Conservation (phyloP, 306 rosid genomes). For the Cicer arietinum region DNA sequence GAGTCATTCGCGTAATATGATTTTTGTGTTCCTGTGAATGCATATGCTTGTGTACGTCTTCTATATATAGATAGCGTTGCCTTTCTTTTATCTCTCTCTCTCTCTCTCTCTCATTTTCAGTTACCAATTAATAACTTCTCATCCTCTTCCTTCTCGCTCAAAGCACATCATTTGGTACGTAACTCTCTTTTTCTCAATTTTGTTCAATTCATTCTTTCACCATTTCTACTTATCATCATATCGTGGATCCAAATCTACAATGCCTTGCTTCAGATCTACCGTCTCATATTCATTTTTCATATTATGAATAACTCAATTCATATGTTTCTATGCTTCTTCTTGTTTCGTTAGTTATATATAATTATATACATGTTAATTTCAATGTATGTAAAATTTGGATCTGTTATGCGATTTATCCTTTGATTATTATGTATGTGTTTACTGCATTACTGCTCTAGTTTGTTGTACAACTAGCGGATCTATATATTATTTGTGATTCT, state of each 20-base stretch:
- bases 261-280: conserved; percentile 34
- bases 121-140: background rate
- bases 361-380: background rate
- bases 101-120: conserved; percentile 17
- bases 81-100: conserved; percentile 9
- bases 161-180: conserved; percentile 38
- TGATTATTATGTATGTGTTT: background rate
- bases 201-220: background rate
- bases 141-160: conserved; percentile 4
- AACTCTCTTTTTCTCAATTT: background rate
- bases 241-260: conserved; percentile 39
- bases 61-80: conserved; percentile 4
- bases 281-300: background rate
- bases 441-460: background rate
- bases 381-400: conserved; percentile 16
- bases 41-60: background rate
- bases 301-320: background rate
- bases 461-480: conserved; percentile 26
- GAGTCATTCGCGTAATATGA: conserved; percentile 40
- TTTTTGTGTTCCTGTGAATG: conserved; percentile 38
- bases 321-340: background rate
- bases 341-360: background rate
- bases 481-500: background rate
- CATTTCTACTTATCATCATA: conserved; percentile 11
- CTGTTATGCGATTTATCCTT: background rate